phyloP scores from a whole-genome alignment of 768 basidiomycete species.

The Lepiota subincarnata region DNA sequence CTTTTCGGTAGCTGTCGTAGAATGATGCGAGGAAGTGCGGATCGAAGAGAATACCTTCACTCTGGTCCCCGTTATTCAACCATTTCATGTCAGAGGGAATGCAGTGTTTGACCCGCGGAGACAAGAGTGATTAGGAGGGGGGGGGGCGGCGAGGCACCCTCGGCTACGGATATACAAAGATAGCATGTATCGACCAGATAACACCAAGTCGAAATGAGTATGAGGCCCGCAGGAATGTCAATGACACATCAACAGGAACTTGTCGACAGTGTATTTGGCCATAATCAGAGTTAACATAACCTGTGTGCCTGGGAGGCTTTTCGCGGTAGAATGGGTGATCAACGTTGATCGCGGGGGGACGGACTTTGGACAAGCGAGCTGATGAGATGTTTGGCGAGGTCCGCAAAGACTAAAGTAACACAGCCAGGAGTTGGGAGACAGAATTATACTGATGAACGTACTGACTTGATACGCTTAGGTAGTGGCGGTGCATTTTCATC shows the following conservation, averaged over 20 bases:
- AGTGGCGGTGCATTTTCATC: slow-evolving; percentile 11
- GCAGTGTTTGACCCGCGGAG: slow-evolving; percentile 9
- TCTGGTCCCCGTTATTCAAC: slow-evolving; percentile 6
- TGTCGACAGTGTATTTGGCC: too few relatives aligned
- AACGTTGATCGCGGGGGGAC: slow-evolving; percentile 8
- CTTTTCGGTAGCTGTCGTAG: not conserved
- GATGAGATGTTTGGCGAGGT: slow-evolving; percentile 6
- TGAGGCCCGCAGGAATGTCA: too few relatives aligned
- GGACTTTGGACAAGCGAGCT: slow-evolving; percentile 10
- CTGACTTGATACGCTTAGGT: slow-evolving; percentile 1
- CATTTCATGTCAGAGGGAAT: not conserved
- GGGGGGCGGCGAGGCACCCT: not conserved
- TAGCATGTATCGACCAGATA: not conserved
- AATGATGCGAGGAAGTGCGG: not conserved
- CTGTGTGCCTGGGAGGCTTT: slow-evolving; percentile 1
- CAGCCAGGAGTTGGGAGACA: slow-evolving; percentile 8
- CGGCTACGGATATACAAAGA: slow-evolving; percentile 1
- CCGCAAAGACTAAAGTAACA: slow-evolving; percentile 8
- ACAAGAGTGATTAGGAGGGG: not conserved
- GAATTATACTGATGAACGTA: not conserved
- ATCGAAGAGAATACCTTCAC: not conserved
- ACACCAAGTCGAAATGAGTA: too few relatives aligned
- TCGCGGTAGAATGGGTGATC: not conserved
- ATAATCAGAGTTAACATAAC: not conserved
- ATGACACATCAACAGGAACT: too few relatives aligned